Conservation (phyloP, 2,329 filamentous ascomycete genomes). For the Aspergillus costaricaensis region DNA sequence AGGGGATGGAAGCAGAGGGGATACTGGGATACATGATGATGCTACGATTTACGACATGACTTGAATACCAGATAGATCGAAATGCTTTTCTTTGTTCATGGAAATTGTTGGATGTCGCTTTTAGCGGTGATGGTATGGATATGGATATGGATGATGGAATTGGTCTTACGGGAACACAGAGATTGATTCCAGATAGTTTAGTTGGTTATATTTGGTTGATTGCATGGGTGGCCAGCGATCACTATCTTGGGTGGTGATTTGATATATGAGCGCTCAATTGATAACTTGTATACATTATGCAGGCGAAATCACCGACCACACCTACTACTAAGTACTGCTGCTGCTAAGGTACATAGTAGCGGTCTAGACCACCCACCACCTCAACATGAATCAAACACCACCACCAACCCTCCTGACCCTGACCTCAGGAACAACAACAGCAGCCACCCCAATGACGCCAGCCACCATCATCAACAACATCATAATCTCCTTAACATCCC, state of each 20-base stretch:
- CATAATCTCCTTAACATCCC: background rate
- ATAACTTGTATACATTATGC: no score
- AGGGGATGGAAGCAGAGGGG: background rate
- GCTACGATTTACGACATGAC: conserved; percentile 32
- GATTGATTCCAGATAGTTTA: no score
- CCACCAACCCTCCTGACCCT: background rate
- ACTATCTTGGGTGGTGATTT: no score
- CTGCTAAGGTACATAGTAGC: no score
- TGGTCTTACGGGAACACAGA: no score
- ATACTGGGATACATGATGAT: conserved; percentile 19
- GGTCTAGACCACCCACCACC: background rate
- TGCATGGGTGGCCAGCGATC: no score
- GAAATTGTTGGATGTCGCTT: background rate
- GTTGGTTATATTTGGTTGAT: no score
- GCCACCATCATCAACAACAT: background rate
- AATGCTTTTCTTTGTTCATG: conserved; percentile 13
- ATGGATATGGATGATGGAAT: no score
- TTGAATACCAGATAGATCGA: conserved; percentile 27
- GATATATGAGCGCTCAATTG: no score
- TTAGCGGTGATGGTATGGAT: background rate
- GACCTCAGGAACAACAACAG: background rate
- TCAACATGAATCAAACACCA: background rate
- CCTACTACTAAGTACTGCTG: no score
- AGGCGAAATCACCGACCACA: no score
- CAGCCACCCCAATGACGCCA: background rate